Percentiles rank a stretch among this genome's conserved stretches.
These are phyloP conservation scores for Pseudogymnoascus sp. DNA, from an alignment of 2,329 filamentous ascomycete species.

Conservation along the genomic window DNA sequence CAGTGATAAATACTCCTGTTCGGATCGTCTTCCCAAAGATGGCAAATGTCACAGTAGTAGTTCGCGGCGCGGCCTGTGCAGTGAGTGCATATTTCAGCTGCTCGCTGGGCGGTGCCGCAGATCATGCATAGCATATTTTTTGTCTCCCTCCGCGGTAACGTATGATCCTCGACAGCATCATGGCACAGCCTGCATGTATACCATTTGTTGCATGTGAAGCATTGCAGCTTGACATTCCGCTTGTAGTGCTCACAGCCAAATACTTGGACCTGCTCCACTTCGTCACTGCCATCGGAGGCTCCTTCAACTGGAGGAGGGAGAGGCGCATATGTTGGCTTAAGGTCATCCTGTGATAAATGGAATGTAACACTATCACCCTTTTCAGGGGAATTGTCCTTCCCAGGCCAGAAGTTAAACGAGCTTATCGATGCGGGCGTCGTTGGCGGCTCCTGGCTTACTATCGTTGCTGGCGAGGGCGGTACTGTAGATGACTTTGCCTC, in stretches of 20 bases:
- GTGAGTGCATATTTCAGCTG: slow-evolving; percentile 65
- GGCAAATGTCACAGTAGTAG: slow-evolving; percentile 92
- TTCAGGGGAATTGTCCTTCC: slow-evolving; percentile 17
- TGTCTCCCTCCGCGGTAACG: slow-evolving; percentile 71
- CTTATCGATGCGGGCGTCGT: slow-evolving; percentile 40
- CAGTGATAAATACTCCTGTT: slow-evolving; percentile 94
- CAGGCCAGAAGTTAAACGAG: slow-evolving; percentile 48
- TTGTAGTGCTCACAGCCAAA: slow-evolving; percentile 90
- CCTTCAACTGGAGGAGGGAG: slow-evolving; percentile 27
- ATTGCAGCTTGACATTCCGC: slow-evolving; percentile 93
- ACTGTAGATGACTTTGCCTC: slow-evolving; percentile 22
- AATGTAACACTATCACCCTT: slow-evolving; percentile 33
- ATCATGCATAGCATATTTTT: slow-evolving; percentile 97
- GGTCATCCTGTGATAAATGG: slow-evolving; percentile 49
- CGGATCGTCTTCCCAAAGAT: slow-evolving; percentile 91
- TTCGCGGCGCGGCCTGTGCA: slow-evolving; percentile 73
- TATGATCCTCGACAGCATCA: slow-evolving; percentile 72
- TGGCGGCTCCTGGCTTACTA: slow-evolving; percentile 34
- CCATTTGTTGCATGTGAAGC: slow-evolving; percentile 81
- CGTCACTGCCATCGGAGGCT: slow-evolving; percentile 24
- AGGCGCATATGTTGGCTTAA: slow-evolving; percentile 59
- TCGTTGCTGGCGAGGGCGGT: slow-evolving; percentile 22
- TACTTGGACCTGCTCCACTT: slow-evolving; percentile 27
- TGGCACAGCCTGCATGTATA: slow-evolving; percentile 95
- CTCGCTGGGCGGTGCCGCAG: slow-evolving; percentile 76